Evolutionary conservation across 2,329 filamentous ascomycete genomes (phyloP).

Genomic region (Anisogramma anomala): DNA sequence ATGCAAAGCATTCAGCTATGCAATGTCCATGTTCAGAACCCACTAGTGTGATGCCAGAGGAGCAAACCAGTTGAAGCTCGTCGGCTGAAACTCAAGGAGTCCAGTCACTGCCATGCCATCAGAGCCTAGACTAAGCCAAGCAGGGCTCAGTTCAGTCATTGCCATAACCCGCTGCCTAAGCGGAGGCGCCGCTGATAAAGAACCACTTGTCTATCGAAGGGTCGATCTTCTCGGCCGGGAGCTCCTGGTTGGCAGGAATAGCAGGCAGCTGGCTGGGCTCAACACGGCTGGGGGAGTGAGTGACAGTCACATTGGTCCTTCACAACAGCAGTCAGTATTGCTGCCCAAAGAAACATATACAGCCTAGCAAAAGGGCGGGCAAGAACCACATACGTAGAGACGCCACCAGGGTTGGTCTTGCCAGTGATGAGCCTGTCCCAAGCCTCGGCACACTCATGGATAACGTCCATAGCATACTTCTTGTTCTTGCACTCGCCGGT

Average conservation of each 20-base stretch:
- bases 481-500: constrained; percentile 99
- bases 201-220: constrained; percentile 99
- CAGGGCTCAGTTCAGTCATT: constrained; percentile 5
- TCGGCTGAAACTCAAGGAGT: neutral
- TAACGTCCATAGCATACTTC: constrained; percentile 93
- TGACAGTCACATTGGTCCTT: constrained; percentile 70
- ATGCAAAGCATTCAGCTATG: neutral
- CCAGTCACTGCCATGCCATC: no score
- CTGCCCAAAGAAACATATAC: neutral
- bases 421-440: constrained; percentile 95
- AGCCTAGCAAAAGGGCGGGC: constrained; percentile 5
- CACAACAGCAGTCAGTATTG: constrained; percentile 5
- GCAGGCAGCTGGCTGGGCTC: constrained; percentile 58
- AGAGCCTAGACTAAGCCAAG: neutral
- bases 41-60: constrained; percentile 1
- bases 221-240: constrained; percentile 80
- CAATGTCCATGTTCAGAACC: neutral
- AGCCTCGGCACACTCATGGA: constrained; percentile 90
- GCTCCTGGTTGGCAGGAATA: constrained; percentile 69
- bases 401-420: constrained; percentile 65
- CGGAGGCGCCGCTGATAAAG: constrained; percentile 96
- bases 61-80: neutral
- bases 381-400: constrained; percentile 60
- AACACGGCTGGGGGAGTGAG: constrained; percentile 62
- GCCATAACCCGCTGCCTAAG: constrained; percentile 37